Conservation (phyloP, 2,329 filamentous ascomycete species). For the Bipolaris oryzae region DNA sequence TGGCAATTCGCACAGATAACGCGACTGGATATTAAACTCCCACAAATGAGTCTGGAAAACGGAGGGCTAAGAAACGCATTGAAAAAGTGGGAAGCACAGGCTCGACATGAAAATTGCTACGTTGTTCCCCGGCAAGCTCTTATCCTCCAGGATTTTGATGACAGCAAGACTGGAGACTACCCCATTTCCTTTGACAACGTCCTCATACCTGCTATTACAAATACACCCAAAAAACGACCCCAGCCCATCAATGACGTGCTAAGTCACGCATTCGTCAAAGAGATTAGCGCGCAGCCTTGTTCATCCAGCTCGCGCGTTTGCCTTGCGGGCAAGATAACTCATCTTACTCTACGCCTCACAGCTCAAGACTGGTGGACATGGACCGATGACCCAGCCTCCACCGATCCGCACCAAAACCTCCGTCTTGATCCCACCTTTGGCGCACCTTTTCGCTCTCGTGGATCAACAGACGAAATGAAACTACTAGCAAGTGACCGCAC, state of each 20-base stretch:
- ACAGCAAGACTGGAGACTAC: not conserved
- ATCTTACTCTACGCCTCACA: conserved; percentile 26
- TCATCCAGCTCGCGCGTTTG: conserved; percentile 6
- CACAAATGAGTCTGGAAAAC: conserved; percentile 18
- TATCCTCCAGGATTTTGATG: not conserved
- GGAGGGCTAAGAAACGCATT: conserved; percentile 1
- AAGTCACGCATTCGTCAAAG: not conserved
- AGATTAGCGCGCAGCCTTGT: not conserved
- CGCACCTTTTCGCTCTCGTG: not conserved
- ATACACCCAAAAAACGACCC: not conserved
- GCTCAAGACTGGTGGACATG: conserved; percentile 27
- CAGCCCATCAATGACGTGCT: not conserved
- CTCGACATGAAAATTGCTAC: conserved; percentile 14
- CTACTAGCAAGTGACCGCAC: conserved; percentile 24
- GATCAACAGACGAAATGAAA: conserved; percentile 20
- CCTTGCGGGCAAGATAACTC: conserved; percentile 17
- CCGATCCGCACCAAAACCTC: conserved; percentile 8
- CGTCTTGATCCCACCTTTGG: conserved; percentile 30
- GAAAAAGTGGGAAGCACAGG: conserved; percentile 7
- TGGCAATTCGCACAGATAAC: conserved; percentile 28
- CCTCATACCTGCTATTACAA: not conserved
- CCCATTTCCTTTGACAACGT: not conserved
- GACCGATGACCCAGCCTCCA: conserved; percentile 7
- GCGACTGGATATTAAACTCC: conserved; percentile 23
- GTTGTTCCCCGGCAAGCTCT: conserved; percentile 9